Evolutionary conservation across 768 basidiomycete species (phyloP).

Genomic region (Phylloporus sp.): DNA sequence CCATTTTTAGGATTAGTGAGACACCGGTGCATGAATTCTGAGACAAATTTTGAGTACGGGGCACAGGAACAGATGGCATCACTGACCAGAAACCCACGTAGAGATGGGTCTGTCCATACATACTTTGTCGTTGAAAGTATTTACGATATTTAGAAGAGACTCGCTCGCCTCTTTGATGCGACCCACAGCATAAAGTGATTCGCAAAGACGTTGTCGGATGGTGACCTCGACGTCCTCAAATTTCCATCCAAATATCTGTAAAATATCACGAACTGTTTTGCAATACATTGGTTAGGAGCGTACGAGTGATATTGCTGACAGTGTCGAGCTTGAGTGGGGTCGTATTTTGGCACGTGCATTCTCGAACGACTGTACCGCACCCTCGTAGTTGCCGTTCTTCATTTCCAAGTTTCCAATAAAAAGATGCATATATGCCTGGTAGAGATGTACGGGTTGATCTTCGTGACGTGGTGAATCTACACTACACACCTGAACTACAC

Average conservation of each 20-base stretch:
- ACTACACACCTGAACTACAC: neutral
- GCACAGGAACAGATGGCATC: neutral
- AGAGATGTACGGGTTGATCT: neutral
- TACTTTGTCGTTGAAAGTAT: neutral
- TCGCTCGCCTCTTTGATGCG: neutral
- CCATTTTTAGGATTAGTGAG: neutral
- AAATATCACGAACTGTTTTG: neutral
- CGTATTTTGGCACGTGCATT: neutral
- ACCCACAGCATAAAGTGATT: neutral
- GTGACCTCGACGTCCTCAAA: neutral
- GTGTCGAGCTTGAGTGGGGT: neutral
- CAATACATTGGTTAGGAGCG: neutral
- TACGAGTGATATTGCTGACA: constrained; percentile 1
- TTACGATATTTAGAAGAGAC: neutral
- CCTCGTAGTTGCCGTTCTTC: neutral
- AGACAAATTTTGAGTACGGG: neutral
- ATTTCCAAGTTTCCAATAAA: neutral
- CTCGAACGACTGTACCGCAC: neutral
- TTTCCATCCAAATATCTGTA: neutral
- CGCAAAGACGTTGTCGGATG: neutral
- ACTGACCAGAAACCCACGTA: neutral
- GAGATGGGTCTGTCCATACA: neutral
- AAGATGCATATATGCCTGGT: neutral
- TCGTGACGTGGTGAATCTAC: no score
- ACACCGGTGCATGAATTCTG: neutral